Evolutionary conservation across 805 yeast genomes (phyloP).

Genomic region (Kuraishia cidri): DNA sequence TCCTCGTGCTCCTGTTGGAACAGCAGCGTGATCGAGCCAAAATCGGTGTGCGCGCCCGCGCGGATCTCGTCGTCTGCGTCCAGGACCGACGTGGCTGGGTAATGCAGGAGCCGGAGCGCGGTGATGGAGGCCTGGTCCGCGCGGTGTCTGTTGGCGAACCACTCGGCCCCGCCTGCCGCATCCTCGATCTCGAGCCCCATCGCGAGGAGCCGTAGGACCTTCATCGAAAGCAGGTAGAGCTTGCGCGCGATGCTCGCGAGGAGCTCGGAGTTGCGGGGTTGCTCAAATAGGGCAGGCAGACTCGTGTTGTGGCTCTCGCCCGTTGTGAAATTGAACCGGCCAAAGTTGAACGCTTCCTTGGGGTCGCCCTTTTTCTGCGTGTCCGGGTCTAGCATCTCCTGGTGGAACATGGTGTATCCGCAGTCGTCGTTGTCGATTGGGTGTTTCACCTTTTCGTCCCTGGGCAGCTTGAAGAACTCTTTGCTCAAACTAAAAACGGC

Average conservation of each 20-base stretch:
- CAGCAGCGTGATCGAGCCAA: constrained; percentile 65
- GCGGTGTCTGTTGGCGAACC: constrained; percentile 57
- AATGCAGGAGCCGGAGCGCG: constrained; percentile 61
- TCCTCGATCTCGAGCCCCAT: constrained; percentile 56
- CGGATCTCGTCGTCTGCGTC: constrained; percentile 46
- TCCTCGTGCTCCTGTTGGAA: constrained; percentile 66
- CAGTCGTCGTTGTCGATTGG: constrained; percentile 45
- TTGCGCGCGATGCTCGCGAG: constrained; percentile 31
- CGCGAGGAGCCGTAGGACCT: constrained; percentile 48
- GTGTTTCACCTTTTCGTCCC: constrained; percentile 36
- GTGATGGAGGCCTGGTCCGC: constrained; percentile 46
- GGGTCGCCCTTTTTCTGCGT: constrained; percentile 31
- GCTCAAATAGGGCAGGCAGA: constrained; percentile 45
- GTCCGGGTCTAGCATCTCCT: constrained; percentile 35
- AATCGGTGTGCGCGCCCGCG: constrained; percentile 87
- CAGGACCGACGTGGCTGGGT: constrained; percentile 43
- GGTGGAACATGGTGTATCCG: constrained; percentile 27
- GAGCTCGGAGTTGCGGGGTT: constrained; percentile 28
- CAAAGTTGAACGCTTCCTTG: constrained; percentile 55
- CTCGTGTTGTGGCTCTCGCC: constrained; percentile 31
- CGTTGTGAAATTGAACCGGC: constrained; percentile 37
- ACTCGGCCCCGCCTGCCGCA: constrained; percentile 37
- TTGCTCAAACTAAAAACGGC: constrained; percentile 22
- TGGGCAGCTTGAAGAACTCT: constrained; percentile 27
- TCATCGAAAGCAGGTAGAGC: constrained; percentile 38